Evolutionary conservation across 768 basidiomycete species (phyloP), one percentile per base, ranked within the genome.

Genomic region (Leccinum pellstonianum): DNA sequence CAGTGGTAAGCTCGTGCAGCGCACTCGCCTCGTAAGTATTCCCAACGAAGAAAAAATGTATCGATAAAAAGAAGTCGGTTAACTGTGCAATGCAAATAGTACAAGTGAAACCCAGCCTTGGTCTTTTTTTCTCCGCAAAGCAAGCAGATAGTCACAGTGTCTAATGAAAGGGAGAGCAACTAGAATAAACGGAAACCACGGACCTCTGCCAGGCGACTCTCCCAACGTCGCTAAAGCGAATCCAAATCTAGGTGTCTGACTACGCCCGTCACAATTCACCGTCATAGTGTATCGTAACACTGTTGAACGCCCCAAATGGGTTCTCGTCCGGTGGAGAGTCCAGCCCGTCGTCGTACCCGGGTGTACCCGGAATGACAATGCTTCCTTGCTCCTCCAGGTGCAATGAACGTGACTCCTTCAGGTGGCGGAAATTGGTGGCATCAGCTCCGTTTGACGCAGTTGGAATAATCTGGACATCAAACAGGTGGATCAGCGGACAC

Each of bases 351-450:
- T 80, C 77, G 38, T 70, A 70, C 1, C 78, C 76, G 17, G 79
- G 77, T 3, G 78, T 80, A 15, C 77, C 77, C 57, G 76, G 73
- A 33, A 64, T 54, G 46, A 57, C 61, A 49, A 76, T 70, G 27
- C 75, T 70, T 14, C 73, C 78, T 70, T 86, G 83, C 54, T 86
- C 83, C 74, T 95, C 95, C 66, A 96, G 83, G 73, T 97, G 93
- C 68, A 98, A 81, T 62, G 92, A 95, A 60, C 87, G 85, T 46
- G 92, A 95, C 76, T 98, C 96, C 65, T 93, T 88, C 71, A 97
- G 76, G 58, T 88, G 82, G 51, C 95, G 91, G 79, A 94, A 96
- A 77, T 97, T 95, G 75, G 86, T 85, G 19, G 90, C 88, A 70
- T 95, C 94, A 60, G 82, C 75, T 52, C 88, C 93, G 63, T 88